Conservation (phyloP, 257 asterid genomes). For the Solanum chmielewskii region DNA sequence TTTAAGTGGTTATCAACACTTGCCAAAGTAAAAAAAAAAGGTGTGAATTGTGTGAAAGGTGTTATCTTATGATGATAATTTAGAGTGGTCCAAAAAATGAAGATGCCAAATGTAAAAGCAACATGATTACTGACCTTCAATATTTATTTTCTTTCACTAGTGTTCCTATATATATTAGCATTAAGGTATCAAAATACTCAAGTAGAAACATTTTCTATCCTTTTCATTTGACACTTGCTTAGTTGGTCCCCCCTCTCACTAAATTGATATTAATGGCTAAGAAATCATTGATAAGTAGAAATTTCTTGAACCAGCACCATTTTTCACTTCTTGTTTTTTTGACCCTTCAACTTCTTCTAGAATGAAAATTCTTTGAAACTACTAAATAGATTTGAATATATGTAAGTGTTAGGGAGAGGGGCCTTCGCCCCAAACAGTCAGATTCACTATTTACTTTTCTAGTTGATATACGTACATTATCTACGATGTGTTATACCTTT, state of each 20-base stretch:
- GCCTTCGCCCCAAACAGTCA: too few species aligned
- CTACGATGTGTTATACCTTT: too few species aligned
- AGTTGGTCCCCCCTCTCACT: not conserved
- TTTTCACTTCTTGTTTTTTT: not conserved
- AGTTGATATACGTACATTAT: too few species aligned
- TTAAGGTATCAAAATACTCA: not conserved
- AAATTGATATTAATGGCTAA: not conserved
- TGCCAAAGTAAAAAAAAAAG: not conserved
- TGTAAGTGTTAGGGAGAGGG: fast-evolving
- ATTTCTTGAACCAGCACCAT: not conserved
- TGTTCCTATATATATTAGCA: not conserved
- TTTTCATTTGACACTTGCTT: not conserved
- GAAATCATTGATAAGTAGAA: not conserved
- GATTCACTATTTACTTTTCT: too few species aligned
- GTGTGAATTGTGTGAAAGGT: not conserved
- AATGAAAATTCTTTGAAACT: not conserved
- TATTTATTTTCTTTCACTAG: not conserved
- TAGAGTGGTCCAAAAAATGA: not conserved
- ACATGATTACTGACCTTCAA: not conserved
- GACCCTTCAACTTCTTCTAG: not conserved
- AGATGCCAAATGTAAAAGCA: not conserved
- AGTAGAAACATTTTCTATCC: not conserved
- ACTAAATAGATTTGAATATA: not conserved
- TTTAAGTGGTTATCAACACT: not conserved
- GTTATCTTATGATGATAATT: not conserved